Conservation (phyloP, 164 flowering plant genomes). For the Malania oleifera region DNA sequence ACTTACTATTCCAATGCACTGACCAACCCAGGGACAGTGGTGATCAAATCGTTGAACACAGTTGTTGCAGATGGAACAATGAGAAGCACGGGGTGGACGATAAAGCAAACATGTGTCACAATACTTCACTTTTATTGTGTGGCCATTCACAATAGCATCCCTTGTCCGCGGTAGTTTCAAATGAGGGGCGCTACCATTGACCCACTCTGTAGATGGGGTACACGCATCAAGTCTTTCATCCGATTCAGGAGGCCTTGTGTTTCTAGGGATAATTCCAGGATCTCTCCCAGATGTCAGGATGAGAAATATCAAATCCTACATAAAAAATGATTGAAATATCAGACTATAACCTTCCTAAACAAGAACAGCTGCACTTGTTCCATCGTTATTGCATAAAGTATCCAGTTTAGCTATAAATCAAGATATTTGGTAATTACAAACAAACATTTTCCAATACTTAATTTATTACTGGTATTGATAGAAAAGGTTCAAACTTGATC, state of each 20-base stretch:
- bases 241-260: background rate
- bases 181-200: background rate
- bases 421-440: no score
- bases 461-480: no score
- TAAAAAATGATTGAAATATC: background rate
- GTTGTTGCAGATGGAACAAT: constrained; percentile 46
- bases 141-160: constrained; percentile 26
- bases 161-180: constrained; percentile 19
- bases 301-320: constrained; percentile 24
- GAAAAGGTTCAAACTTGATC: no score
- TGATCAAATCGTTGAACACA: constrained; percentile 42
- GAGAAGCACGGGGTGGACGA: constrained; percentile 47
- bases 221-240: constrained; percentile 6
- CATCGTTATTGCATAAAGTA: background rate
- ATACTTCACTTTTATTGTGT: constrained; percentile 31
- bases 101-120: constrained; percentile 38
- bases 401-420: no score
- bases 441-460: no score
- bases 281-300: constrained; percentile 16
- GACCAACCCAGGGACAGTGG: constrained; percentile 39
- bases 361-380: no score
- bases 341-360: background rate
- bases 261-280: constrained; percentile 22
- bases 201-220: constrained; percentile 17
- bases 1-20: constrained; percentile 4